Conservation (phyloP, 345 rosid species). For the Crucihimalaya himalaica region DNA sequence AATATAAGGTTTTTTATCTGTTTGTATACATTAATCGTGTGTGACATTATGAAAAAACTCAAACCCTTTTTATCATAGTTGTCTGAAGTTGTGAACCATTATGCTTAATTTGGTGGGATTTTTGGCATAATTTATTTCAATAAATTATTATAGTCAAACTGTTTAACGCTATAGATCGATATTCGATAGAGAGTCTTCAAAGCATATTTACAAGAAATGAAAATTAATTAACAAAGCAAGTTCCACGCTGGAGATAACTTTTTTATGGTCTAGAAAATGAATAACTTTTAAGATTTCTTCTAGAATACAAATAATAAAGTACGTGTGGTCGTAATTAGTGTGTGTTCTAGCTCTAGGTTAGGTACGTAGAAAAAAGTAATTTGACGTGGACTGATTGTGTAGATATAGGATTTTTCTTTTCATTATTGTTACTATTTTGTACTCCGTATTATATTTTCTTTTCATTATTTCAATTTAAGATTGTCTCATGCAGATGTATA, state of each 20-base stretch:
- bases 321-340: neutral
- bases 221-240: neutral
- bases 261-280: neutral
- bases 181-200: neutral
- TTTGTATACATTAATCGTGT: neutral
- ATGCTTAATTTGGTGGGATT: neutral
- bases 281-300: neutral
- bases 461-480: neutral
- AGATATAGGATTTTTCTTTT: neutral
- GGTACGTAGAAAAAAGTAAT: neutral
- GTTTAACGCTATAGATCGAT: too few species aligned
- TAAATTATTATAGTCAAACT: too few species aligned
- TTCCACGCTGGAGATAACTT: slow-evolving; percentile 6
- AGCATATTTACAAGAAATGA: neutral
- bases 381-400: too few species aligned
- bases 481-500: neutral
- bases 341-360: slow-evolving; percentile 3
- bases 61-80: neutral
- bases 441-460: too few species aligned
- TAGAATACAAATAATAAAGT: neutral
- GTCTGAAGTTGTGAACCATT: neutral
- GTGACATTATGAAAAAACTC: neutral
- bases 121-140: neutral
- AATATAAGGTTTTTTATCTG: neutral
- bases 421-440: too few species aligned